Conservation (phyloP, 1,284 basidiomycete genomes). For the Anthracocystis setariae region DNA sequence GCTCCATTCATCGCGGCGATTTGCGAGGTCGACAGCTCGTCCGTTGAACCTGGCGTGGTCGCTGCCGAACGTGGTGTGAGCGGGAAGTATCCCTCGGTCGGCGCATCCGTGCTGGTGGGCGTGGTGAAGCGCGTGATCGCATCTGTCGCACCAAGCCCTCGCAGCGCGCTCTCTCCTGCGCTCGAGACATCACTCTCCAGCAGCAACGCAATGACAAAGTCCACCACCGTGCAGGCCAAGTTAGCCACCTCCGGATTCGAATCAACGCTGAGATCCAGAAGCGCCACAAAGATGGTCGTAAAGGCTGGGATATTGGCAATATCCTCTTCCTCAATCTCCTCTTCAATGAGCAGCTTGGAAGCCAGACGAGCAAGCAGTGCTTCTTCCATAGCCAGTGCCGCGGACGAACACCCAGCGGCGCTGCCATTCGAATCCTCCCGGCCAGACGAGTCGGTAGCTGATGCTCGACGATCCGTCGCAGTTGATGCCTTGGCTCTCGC, state of each 20-base stretch:
- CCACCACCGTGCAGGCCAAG: constrained; percentile 87
- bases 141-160: constrained; percentile 40
- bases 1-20: constrained; percentile 41
- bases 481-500: constrained; percentile 14
- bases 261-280: constrained; percentile 91
- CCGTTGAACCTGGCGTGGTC: constrained; percentile 67
- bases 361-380: constrained; percentile 78
- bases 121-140: constrained; percentile 54
- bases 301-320: constrained; percentile 83
- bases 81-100: constrained; percentile 69
- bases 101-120: constrained; percentile 55
- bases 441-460: constrained; percentile 11
- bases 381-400: constrained; percentile 68
- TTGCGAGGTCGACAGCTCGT: constrained; percentile 43
- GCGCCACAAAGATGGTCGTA: constrained; percentile 88
- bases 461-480: constrained; percentile 12
- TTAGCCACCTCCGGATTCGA: constrained; percentile 91
- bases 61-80: constrained; percentile 64
- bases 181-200: constrained; percentile 83
- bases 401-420: constrained; percentile 14
- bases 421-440: constrained; percentile 16
- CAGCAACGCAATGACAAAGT: constrained; percentile 89
- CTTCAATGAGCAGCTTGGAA: constrained; percentile 74
- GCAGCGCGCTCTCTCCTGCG: constrained; percentile 37
- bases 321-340: constrained; percentile 79